Evolutionary conservation across 1,284 basidiomycete genomes (phyloP).

Genomic region (Naganishia sp.): DNA sequence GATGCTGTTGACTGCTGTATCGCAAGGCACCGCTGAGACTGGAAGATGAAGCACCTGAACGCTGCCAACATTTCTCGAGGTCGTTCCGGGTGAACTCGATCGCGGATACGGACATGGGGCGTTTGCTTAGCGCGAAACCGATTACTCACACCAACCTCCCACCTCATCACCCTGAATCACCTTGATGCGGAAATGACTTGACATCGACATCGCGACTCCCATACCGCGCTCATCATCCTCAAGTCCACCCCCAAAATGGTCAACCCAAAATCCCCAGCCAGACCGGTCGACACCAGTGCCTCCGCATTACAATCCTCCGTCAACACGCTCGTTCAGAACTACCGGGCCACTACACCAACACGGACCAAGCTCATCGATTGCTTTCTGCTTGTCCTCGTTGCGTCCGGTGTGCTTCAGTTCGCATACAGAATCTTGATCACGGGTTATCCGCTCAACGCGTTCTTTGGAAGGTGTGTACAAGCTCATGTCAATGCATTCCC

Average conservation of each 20-base stretch:
- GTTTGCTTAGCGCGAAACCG: background rate
- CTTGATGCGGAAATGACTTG: too few relatives aligned
- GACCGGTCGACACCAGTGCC: conserved; percentile 8
- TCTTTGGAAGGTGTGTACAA: conserved; percentile 79
- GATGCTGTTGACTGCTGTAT: background rate
- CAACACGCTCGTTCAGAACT: conserved; percentile 55
- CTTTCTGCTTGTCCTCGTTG: conserved; percentile 88
- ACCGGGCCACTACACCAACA: conserved; percentile 72
- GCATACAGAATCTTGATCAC: conserved; percentile 87
- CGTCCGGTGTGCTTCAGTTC: conserved; percentile 88
- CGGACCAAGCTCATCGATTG: conserved; percentile 91
- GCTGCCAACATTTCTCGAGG: conserved; percentile 7
- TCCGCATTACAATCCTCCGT: conserved; percentile 19
- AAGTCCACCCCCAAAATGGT: conserved; percentile 4
- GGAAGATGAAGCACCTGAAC: background rate
- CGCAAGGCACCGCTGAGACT: too few relatives aligned
- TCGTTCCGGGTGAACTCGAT: background rate
- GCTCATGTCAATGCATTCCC: background rate
- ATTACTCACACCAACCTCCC: conserved; percentile 5
- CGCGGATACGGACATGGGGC: background rate
- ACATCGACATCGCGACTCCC: too few relatives aligned
- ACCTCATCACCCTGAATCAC: background rate
- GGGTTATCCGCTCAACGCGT: conserved; percentile 96
- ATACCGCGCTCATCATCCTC: background rate
- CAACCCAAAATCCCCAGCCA: background rate